These are phyloP conservation scores for Cyclotella distinguenda DNA, from an alignment of 108 stramenopile genomes.

Conservation along the genomic window DNA sequence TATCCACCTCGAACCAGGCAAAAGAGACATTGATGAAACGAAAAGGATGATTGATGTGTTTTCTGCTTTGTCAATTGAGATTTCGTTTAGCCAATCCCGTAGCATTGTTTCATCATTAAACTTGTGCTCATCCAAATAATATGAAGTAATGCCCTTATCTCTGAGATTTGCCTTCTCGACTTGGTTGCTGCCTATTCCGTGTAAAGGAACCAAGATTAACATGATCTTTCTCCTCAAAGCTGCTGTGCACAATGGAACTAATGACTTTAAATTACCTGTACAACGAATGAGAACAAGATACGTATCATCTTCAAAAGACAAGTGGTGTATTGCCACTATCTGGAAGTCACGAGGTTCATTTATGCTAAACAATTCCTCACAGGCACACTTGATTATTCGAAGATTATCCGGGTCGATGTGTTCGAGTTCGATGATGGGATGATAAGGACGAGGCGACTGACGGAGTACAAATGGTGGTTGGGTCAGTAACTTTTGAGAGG, in stretches of 20 bases:
- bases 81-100: background rate
- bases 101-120: background rate
- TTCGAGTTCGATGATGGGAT: no score
- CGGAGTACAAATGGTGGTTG: no score
- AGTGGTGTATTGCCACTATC: constrained; percentile 6
- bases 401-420: no score
- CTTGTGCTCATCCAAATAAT: constrained; percentile 11
- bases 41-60: background rate
- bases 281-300: background rate
- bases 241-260: background rate
- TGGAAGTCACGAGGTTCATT: background rate
- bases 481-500: no score
- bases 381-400: background rate
- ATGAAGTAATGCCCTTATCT: background rate
- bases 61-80: constrained; percentile 2
- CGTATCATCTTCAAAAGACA: background rate
- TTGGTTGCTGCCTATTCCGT: constrained; percentile 12
- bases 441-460: no score
- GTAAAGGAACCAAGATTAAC: constrained; percentile 2
- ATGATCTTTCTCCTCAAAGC: background rate
- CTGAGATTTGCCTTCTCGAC: constrained; percentile 1
- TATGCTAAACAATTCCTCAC: background rate
- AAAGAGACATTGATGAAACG: background rate
- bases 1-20: background rate
- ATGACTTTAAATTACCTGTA: constrained; percentile 4